Evolutionary conservation across 75 land plant species (phyloP).

Genomic region (Selaginella moellendorffii): DNA sequence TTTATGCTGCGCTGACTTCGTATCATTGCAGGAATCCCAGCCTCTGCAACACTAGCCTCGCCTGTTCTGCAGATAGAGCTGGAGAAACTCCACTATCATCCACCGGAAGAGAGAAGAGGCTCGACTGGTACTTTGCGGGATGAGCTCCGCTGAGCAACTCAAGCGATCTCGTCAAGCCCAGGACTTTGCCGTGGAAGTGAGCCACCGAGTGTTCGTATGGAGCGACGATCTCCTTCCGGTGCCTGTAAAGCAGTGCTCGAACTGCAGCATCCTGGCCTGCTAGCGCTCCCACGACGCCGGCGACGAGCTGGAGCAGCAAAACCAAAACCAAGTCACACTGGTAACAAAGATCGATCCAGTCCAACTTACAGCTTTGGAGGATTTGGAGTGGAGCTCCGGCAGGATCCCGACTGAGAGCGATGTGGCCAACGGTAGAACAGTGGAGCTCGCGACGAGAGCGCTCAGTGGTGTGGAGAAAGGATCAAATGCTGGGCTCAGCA

Average conservation of each 20-base stretch:
- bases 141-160: neutral
- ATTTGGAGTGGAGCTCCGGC: neutral
- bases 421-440: neutral
- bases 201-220: neutral
- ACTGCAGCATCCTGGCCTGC: neutral
- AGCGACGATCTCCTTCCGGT: neutral
- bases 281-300: neutral
- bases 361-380: neutral
- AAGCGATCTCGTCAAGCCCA: neutral
- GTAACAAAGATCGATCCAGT: neutral
- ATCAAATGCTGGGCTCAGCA: neutral
- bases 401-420: neutral
- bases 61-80: neutral
- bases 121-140: too few species aligned
- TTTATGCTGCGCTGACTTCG: too few species aligned
- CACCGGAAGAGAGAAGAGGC: too few species aligned
- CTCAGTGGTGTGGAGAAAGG: neutral
- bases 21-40: neutral
- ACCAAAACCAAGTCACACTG: neutral
- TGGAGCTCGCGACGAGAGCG: neutral
- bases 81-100: neutral
- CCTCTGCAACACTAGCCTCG: neutral
- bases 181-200: neutral
- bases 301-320: neutral
- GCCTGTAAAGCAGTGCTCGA: neutral